Evolutionary conservation across 305 asterid species (phyloP).

Genomic region (Vinca major): DNA sequence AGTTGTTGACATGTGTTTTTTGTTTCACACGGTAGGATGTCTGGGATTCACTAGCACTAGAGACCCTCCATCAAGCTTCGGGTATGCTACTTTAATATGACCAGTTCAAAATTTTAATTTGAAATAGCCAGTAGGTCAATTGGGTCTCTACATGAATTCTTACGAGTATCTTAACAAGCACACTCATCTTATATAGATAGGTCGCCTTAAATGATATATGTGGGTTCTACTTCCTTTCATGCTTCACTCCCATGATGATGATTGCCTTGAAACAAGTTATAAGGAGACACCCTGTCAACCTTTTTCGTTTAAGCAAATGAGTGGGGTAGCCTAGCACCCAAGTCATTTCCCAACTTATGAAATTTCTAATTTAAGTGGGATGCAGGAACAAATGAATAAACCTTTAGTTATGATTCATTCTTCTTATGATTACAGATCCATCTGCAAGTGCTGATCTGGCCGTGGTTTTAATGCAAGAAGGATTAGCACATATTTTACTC

Average conservation of each 20-base stretch:
- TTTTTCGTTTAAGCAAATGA: too few relatives aligned
- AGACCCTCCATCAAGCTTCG: slow-evolving; percentile 71
- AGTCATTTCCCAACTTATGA: background rate
- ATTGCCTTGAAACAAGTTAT: background rate
- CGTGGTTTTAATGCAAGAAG: slow-evolving; percentile 95
- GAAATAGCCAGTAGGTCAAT: slow-evolving; percentile 1
- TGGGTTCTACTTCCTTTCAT: background rate
- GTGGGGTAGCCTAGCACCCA: background rate
- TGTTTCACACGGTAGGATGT: slow-evolving; percentile 33
- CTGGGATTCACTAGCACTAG: slow-evolving; percentile 89
- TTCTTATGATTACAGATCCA: slow-evolving; percentile 47
- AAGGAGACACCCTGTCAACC: too few relatives aligned
- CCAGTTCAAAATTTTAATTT: background rate
- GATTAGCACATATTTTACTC: slow-evolving; percentile 72
- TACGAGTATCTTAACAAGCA: background rate
- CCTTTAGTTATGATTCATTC: slow-evolving; percentile 20
- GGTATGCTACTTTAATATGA: slow-evolving; percentile 32
- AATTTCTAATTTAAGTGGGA: too few relatives aligned
- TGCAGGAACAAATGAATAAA: background rate
- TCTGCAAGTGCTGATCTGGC: slow-evolving; percentile 93
- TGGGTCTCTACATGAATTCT: background rate
- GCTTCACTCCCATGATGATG: background rate
- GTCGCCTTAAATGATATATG: background rate
- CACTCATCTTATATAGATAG: background rate
- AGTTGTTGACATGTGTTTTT: background rate